A percentile compares a stretch with the other conserved stretches of the same genome.
phyloP scores from a whole-genome alignment of 108 stramenopile genomes.

The Nannochloropsis gaditana region DNA sequence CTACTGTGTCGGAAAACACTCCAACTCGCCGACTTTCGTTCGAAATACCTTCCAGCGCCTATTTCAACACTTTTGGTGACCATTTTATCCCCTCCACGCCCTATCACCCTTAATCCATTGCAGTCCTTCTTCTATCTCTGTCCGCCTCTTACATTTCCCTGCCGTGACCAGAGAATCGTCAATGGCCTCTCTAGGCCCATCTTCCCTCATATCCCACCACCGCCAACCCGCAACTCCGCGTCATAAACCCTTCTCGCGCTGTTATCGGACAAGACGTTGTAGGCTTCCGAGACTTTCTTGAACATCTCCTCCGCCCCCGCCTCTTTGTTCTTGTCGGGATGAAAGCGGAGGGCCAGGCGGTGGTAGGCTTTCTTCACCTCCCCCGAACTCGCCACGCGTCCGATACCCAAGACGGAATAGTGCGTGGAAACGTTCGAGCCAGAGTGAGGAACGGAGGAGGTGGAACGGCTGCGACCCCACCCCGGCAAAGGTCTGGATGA shows the following conservation, averaged over 20 bases:
- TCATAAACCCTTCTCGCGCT: not conserved
- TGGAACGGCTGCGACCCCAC: not conserved
- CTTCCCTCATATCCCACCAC: not conserved
- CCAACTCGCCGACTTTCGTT: no score
- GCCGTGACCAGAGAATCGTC: not conserved
- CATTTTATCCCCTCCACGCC: no score
- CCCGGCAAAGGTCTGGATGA: not conserved
- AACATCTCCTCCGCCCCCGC: constrained; percentile 35
- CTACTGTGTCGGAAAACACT: no score
- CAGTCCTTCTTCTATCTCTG: no score
- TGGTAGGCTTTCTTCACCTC: constrained; percentile 41
- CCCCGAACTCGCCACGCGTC: not conserved
- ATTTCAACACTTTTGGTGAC: no score
- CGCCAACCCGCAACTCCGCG: not conserved
- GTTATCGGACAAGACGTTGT: constrained; percentile 22
- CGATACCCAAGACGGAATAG: not conserved
- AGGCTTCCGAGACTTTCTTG: constrained; percentile 29
- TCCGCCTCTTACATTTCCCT: no score
- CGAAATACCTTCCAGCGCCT: no score
- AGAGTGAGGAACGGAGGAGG: not conserved
- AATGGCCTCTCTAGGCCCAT: not conserved
- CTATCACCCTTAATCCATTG: no score
- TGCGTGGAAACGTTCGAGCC: not conserved
- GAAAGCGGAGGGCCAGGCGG: constrained; percentile 37
- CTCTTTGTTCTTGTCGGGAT: constrained; percentile 50